phyloP scores from a whole-genome alignment of 2,329 filamentous ascomycete species.

The Trichoderma brevicompactum region DNA sequence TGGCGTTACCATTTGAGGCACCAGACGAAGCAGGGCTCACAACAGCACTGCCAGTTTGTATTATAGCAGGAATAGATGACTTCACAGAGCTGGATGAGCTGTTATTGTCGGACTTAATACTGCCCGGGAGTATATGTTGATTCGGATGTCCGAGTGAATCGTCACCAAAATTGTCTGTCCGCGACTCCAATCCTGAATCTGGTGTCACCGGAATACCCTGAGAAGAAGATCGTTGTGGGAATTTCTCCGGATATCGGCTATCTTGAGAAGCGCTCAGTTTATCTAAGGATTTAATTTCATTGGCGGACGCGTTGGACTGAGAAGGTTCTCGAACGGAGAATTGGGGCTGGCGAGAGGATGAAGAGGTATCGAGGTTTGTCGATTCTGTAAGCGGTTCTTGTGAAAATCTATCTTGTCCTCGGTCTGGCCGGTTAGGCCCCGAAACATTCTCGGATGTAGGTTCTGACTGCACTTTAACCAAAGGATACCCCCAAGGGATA shows the following conservation, averaged over 20 bases:
- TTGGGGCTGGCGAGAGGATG: slow-evolving; percentile 39
- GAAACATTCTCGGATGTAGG: slow-evolving; percentile 67
- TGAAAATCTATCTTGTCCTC: slow-evolving; percentile 53
- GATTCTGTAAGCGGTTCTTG: slow-evolving; percentile 44
- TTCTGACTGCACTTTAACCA: slow-evolving; percentile 72
- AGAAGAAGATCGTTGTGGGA: slow-evolving; percentile 61
- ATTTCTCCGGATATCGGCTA: slow-evolving; percentile 41
- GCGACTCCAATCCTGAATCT: slow-evolving; percentile 43
- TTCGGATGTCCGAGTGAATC: not conserved
- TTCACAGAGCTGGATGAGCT: slow-evolving; percentile 21
- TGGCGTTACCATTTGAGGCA: slow-evolving; percentile 68
- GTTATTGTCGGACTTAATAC: not conserved
- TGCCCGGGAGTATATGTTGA: not conserved
- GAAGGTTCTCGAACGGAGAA: slow-evolving; percentile 44
- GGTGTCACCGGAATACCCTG: slow-evolving; percentile 42
- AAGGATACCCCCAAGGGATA: slow-evolving; percentile 54
- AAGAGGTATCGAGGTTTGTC: not conserved
- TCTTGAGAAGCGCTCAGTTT: slow-evolving; percentile 39
- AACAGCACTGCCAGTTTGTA: slow-evolving; percentile 38
- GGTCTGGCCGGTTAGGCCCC: slow-evolving; percentile 54
- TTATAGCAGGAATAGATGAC: slow-evolving; percentile 29
- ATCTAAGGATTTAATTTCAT: slow-evolving; percentile 64
- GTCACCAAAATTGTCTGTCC: slow-evolving; percentile 41
- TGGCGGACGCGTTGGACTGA: slow-evolving; percentile 51
- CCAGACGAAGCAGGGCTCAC: slow-evolving; percentile 55